Base-by-base conservation (phyloP, 805 yeast genomes). In the Nakazawaea pomicola region DNA sequence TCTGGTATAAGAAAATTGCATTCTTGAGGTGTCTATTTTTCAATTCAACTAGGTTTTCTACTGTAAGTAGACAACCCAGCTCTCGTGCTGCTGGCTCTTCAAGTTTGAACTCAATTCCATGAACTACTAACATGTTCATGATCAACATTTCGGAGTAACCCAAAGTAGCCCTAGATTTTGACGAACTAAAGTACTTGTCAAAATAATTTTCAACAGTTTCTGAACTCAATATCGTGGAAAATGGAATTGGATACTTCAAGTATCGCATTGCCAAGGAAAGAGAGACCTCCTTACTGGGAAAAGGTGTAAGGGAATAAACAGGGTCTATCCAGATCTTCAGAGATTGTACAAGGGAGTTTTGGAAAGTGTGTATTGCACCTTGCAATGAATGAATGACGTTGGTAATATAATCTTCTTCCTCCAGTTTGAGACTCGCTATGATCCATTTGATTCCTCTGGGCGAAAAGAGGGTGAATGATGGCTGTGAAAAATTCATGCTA, bases 1-100 rank as follows among this genome's bases (percentile, higher is more conserved):
- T 64, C 48, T 74, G 78, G 49, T 71, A 80, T 50, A 74, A 79
- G 49, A 58, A 72, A 19, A 78, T 53, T 0, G 79, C 58, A 48
- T 70, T 71, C n/a, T 56, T 51, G 4, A 66, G 49, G 43, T 62
- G 53, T 3, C 49, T 41, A 14, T 50, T 48, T 40, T 62, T 67
- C 4, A 64, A 41, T 1, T 46, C 46, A 15, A 47, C 46, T 5
- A 65, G 36, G 11, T 56, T 54, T 2, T 49, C 53, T 4, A 52
- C 18, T 14, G 53, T 33, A 31, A 32, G n/a, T 17, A 18, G 25
- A 12, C 15, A 3, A 15, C 17, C 36, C 3, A 16, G 20, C 17
- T 17, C 24, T 2, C 11, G 21, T 18, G 24, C 6, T 15, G 4
- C 27, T 11, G 12, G 16, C 21, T 18, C 28, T 19, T 14, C 36